Conservation (phyloP, 2,329 filamentous ascomycete species). For the Mycosphaerelloides madeirae region DNA sequence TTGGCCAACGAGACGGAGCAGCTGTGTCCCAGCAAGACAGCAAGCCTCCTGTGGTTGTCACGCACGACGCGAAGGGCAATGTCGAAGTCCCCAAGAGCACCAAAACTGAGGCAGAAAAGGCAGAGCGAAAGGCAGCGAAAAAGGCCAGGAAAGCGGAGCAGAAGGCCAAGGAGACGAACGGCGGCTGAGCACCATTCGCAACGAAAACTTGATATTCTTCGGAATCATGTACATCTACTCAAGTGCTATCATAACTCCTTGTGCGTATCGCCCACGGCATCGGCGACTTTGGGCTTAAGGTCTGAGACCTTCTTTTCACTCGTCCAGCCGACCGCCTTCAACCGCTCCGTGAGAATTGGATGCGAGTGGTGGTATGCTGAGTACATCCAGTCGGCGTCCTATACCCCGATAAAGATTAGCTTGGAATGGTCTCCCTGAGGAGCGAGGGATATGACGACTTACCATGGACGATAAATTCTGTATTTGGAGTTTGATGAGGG, state of each 20-base stretch:
- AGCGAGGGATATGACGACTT: background rate
- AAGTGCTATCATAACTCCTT: conserved; percentile 13
- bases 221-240: conserved; percentile 1
- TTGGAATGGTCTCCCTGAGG: background rate
- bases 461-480: conserved; percentile 94
- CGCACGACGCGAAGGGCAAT: conserved; percentile 20
- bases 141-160: background rate
- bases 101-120: conserved; percentile 41
- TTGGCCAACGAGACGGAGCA: conserved; percentile 33
- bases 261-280: conserved; percentile 7
- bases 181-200: too few relatives aligned
- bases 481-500: conserved; percentile 94
- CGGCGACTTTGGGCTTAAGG: conserved; percentile 34
- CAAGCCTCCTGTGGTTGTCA: conserved; percentile 23
- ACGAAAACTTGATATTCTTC: background rate
- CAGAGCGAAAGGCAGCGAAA: conserved; percentile 45
- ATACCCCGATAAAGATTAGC: background rate
- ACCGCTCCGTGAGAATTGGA: conserved; percentile 87
- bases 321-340: conserved; percentile 86
- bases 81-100: conserved; percentile 15
- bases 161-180: too few relatives aligned
- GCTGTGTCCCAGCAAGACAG: conserved; percentile 31
- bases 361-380: conserved; percentile 98
- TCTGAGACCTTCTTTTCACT: conserved; percentile 54
- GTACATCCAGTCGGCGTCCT: conserved; percentile 94